Percentiles rank a stretch among this genome's conserved stretches.
These are phyloP conservation scores for Hippophae gyantsensis DNA, from an alignment of 306 rosid genomes.

Conservation along the genomic window DNA sequence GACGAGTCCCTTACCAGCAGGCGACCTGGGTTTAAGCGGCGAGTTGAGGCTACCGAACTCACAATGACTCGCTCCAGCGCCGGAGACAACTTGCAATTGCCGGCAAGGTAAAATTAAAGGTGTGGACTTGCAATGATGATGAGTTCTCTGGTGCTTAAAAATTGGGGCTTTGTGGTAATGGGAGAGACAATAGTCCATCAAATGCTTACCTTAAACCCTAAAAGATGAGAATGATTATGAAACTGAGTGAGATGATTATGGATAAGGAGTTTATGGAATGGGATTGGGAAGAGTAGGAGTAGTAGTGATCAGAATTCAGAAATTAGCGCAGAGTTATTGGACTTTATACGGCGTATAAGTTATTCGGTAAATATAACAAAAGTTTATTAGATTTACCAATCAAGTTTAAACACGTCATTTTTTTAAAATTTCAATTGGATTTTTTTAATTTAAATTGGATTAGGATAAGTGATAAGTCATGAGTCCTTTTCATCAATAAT, in stretches of 20 bases:
- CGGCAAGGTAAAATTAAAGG: not conserved
- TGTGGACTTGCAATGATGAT: not conserved
- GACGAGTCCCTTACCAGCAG: slow-evolving; percentile 48
- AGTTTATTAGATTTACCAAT: too few relatives aligned
- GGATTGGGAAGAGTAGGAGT: not conserved
- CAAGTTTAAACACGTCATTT: too few relatives aligned
- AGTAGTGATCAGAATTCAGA: too few relatives aligned
- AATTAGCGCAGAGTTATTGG: too few relatives aligned
- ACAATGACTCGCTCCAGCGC: slow-evolving; percentile 35
- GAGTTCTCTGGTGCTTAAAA: slow-evolving; percentile 3
- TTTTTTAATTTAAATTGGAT: too few relatives aligned
- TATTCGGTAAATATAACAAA: too few relatives aligned
- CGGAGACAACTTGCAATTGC: slow-evolving; percentile 21
- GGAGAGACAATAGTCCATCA: slow-evolving; percentile 40
- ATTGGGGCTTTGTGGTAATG: slow-evolving; percentile 16
- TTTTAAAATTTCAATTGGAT: too few relatives aligned
- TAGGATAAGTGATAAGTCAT: too few relatives aligned
- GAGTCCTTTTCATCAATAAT: too few relatives aligned
- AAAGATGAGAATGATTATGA: not conserved
- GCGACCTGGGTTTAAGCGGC: slow-evolving; percentile 59
- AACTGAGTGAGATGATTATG: too few relatives aligned
- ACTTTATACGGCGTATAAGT: too few relatives aligned
- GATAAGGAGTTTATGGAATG: not conserved
- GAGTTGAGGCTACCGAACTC: slow-evolving; percentile 51
- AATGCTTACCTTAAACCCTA: not conserved